Evolutionary conservation across 2,329 filamentous ascomycete species (phyloP).

Genomic region (Ambrosiella beaveri): DNA sequence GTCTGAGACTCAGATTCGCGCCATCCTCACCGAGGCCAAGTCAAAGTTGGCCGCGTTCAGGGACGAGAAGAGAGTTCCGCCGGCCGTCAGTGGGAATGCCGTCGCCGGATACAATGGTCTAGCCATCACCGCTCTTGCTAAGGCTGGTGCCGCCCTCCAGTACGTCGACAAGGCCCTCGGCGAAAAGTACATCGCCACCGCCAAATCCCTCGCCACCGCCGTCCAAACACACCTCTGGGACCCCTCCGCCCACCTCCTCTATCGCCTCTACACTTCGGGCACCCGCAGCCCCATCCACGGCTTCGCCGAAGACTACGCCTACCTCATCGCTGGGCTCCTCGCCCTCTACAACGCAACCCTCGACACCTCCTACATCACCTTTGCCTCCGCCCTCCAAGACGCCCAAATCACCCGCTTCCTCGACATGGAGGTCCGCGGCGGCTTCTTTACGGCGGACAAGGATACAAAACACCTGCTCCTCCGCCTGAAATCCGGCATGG

Average conservation of each 20-base stretch:
- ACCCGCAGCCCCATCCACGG: slow-evolving; percentile 35
- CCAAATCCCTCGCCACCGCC: slow-evolving; percentile 52
- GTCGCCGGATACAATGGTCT: slow-evolving; percentile 79
- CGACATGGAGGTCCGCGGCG: slow-evolving; percentile 35
- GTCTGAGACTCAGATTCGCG: slow-evolving; percentile 48
- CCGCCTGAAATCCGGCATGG: slow-evolving; percentile 87
- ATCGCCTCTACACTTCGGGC: slow-evolving; percentile 55
- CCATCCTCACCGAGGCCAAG: slow-evolving; percentile 49
- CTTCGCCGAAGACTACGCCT: slow-evolving; percentile 92
- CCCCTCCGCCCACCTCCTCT: slow-evolving; percentile 40
- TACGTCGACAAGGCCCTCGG: slow-evolving; percentile 40
- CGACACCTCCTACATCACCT: slow-evolving; percentile 56
- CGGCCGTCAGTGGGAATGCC: slow-evolving; percentile 74
- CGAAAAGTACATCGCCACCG: slow-evolving; percentile 44
- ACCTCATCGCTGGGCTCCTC: slow-evolving; percentile 64
- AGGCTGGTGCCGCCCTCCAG: slow-evolving; percentile 52
- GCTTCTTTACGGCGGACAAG: slow-evolving; percentile 55
- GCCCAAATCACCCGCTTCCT: slow-evolving; percentile 50
- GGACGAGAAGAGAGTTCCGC: slow-evolving; percentile 56
- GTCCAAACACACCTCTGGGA: slow-evolving; percentile 62
- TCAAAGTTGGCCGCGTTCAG: slow-evolving; percentile 53
- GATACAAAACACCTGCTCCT: slow-evolving; percentile 55
- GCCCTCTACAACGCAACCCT: slow-evolving; percentile 72
- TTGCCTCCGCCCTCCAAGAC: slow-evolving; percentile 63
- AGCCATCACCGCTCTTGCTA: slow-evolving; percentile 65